Evolutionary conservation across 2,329 filamentous ascomycete species (phyloP).

Genomic region (Amauroascus niger): DNA sequence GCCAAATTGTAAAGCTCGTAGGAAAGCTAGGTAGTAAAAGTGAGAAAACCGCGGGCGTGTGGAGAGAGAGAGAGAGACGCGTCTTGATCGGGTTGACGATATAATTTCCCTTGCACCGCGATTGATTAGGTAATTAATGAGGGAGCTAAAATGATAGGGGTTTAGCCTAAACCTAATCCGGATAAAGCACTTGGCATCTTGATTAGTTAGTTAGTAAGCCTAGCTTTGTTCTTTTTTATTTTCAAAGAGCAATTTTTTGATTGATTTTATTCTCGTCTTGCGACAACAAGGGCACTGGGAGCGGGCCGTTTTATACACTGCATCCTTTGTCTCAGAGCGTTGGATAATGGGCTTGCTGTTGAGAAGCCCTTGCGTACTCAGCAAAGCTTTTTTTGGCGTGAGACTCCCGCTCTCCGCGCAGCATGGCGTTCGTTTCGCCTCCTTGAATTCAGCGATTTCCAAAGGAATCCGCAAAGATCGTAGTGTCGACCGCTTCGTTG

Average conservation of each 20-base stretch:
- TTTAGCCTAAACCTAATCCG: not conserved
- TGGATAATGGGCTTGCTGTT: not conserved
- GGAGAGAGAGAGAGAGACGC: too few relatives aligned
- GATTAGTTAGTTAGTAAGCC: not conserved
- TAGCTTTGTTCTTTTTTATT: not conserved
- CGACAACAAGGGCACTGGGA: not conserved
- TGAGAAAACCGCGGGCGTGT: not conserved
- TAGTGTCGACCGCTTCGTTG: too few relatives aligned
- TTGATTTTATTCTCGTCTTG: not conserved
- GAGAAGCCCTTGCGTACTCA: not conserved
- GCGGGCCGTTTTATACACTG: not conserved
- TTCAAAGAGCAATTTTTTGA: too few relatives aligned
- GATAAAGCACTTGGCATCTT: not conserved
- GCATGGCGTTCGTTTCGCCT: slow-evolving; percentile 38
- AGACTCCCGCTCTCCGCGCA: not conserved
- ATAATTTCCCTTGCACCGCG: not conserved
- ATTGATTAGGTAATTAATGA: not conserved
- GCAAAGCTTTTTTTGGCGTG: not conserved
- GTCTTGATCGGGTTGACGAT: not conserved
- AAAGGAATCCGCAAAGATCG: slow-evolving; percentile 48
- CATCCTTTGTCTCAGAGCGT: not conserved
- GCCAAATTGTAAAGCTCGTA: not conserved
- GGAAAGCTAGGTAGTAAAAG: not conserved
- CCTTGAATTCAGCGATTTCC: slow-evolving; percentile 59
- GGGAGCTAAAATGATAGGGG: too few relatives aligned